A percentile compares a stretch with the other conserved stretches of the same genome.
Evolutionary conservation across 2,329 filamentous ascomycete species (phyloP).

Genomic region (Ceratocystis albifundus): DNA sequence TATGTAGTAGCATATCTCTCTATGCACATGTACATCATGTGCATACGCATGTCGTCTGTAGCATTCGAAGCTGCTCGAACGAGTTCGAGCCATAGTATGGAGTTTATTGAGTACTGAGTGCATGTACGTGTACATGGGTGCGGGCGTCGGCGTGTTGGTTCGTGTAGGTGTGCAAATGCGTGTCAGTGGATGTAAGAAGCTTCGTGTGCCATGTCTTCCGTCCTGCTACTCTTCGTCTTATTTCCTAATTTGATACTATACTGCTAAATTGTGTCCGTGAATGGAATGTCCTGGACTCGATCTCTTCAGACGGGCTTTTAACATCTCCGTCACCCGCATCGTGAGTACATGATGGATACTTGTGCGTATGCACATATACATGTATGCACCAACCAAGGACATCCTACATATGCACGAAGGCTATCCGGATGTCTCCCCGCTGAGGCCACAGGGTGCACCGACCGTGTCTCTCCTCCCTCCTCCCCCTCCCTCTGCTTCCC

Average conservation of each 20-base stretch:
- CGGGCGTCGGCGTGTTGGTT: neutral
- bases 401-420: neutral
- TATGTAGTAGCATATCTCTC: neutral
- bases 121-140: neutral
- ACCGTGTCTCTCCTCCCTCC: neutral
- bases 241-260: neutral
- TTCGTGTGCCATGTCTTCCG: neutral
- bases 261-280: too few relatives aligned
- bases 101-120: neutral
- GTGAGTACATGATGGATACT: neutral
- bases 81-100: too few relatives aligned
- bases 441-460: neutral
- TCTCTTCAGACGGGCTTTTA: neutral
- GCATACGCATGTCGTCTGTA: too few relatives aligned
- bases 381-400: neutral
- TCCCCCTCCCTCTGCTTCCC: too few relatives aligned
- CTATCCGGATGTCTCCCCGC: neutral
- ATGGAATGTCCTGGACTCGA: neutral
- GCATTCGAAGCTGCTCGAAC: too few relatives aligned
- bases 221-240: neutral
- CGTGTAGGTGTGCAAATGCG: neutral
- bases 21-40: neutral
- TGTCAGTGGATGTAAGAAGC: neutral
- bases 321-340: neutral
- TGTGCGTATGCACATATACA: neutral